Evolutionary conservation across 768 basidiomycete genomes (phyloP).

Genomic region (Agaricus subrufescens): DNA sequence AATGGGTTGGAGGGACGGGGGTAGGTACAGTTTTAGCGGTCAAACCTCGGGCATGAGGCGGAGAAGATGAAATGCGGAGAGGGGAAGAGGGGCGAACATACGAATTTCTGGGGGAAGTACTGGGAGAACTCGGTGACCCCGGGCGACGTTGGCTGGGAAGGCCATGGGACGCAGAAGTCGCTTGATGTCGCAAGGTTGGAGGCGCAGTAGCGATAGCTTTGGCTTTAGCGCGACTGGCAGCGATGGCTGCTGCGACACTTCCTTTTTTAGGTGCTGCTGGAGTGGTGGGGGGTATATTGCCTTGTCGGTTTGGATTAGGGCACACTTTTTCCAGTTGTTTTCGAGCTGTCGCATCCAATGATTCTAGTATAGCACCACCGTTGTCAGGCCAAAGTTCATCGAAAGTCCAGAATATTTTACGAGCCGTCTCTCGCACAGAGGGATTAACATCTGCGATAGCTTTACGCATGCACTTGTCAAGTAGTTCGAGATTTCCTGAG

Average conservation of each 20-base stretch:
- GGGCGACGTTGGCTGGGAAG: slow-evolving; percentile 39
- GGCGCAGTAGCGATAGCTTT: slow-evolving; percentile 81
- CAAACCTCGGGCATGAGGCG: slow-evolving; percentile 36
- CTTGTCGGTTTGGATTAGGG: slow-evolving; percentile 49
- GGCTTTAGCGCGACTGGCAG: slow-evolving; percentile 85
- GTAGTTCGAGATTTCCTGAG: slow-evolving; percentile 57
- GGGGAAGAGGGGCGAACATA: slow-evolving; percentile 43
- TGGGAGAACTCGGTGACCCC: slow-evolving; percentile 31
- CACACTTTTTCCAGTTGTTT: slow-evolving; percentile 88
- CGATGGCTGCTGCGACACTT: slow-evolving; percentile 82
- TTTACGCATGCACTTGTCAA: slow-evolving; percentile 74
- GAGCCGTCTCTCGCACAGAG: slow-evolving; percentile 66
- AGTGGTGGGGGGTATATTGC: slow-evolving; percentile 38
- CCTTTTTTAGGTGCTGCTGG: slow-evolving; percentile 68
- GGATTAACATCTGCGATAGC: slow-evolving; percentile 77
- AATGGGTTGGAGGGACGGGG: slow-evolving; percentile 27
- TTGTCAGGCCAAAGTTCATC: slow-evolving; percentile 70
- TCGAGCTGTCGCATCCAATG: slow-evolving; percentile 60
- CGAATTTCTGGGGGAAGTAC: slow-evolving; percentile 29
- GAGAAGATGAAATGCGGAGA: slow-evolving; percentile 41
- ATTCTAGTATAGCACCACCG: slow-evolving; percentile 57
- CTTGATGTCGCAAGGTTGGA: slow-evolving; percentile 75
- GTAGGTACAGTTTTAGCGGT: slow-evolving; percentile 42
- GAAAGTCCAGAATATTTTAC: slow-evolving; percentile 78
- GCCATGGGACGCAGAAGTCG: slow-evolving; percentile 66